A percentile compares a stretch with the other conserved stretches of the same genome.
Evolutionary conservation across 1,284 basidiomycete species (phyloP).

Genomic region (Ceratobasidium theobromae): DNA sequence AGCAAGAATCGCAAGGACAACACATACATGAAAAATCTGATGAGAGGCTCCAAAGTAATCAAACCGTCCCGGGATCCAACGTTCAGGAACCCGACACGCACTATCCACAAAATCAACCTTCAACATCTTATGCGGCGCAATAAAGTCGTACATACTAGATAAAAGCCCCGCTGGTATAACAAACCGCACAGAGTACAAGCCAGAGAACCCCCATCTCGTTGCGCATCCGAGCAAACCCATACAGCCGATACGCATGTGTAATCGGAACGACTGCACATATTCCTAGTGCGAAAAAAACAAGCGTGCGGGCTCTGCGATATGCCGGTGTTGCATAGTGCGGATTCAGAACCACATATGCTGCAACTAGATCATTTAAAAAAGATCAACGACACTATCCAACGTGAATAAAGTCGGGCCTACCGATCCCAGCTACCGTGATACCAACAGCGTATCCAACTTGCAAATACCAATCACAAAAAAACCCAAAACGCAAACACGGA

Average conservation of each 20-base stretch:
- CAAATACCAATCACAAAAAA: slow-evolving; percentile 63
- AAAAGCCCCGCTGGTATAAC: slow-evolving; percentile 76
- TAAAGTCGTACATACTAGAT: slow-evolving; percentile 67
- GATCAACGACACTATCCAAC: slow-evolving; percentile 33
- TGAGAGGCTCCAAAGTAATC: slow-evolving; percentile 81
- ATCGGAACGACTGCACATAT: slow-evolving; percentile 73
- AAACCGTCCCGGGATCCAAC: slow-evolving; percentile 73
- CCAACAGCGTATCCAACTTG: slow-evolving; percentile 57
- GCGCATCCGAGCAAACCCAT: slow-evolving; percentile 58
- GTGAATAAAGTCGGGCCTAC: slow-evolving; percentile 50
- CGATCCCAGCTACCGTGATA: slow-evolving; percentile 60
- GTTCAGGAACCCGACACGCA: slow-evolving; percentile 81
- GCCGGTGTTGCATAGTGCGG: slow-evolving; percentile 76
- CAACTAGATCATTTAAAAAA: slow-evolving; percentile 47
- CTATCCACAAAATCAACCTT: slow-evolving; percentile 47
- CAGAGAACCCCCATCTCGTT: slow-evolving; percentile 69
- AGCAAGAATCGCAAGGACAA: slow-evolving; percentile 73
- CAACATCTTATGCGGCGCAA: slow-evolving; percentile 32
- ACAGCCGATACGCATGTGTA: slow-evolving; percentile 60
- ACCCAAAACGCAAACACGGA: slow-evolving; percentile 51
- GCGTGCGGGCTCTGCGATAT: slow-evolving; percentile 76
- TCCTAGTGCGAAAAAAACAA: slow-evolving; percentile 79
- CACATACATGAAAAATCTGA: slow-evolving; percentile 84
- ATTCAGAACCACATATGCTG: slow-evolving; percentile 75
- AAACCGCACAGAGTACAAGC: slow-evolving; percentile 62